Conservation (phyloP, 495 filamentous ascomycete genomes). For the Penicillium canariense region DNA sequence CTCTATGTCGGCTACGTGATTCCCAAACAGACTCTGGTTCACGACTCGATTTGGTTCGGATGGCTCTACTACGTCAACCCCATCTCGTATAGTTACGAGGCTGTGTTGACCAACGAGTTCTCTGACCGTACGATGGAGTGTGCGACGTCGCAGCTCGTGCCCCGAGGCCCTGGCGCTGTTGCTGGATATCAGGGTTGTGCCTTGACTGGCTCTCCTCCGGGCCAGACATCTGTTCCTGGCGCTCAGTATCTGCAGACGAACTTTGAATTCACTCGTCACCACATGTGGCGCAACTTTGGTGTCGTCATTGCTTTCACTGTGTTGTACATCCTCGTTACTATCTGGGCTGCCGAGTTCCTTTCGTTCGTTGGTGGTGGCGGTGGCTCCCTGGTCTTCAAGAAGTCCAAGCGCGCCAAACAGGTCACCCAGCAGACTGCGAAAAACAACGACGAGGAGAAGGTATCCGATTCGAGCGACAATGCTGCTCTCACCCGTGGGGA, state of each 20-base stretch:
- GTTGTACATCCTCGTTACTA: constrained; percentile 66
- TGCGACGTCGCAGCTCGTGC: constrained; percentile 53
- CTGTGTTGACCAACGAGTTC: constrained; percentile 69
- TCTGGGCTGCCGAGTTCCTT: constrained; percentile 55
- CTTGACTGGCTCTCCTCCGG: constrained; percentile 52
- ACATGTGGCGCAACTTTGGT: constrained; percentile 82
- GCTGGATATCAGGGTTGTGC: constrained; percentile 60
- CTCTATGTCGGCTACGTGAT: constrained; percentile 83
- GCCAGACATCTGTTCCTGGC: constrained; percentile 51
- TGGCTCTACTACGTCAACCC: constrained; percentile 80
- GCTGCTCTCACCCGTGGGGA: constrained; percentile 47
- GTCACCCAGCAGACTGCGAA: constrained; percentile 41
- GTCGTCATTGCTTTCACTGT: constrained; percentile 68
- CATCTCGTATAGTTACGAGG: constrained; percentile 71
- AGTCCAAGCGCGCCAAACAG: constrained; percentile 57
- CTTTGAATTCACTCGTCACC: constrained; percentile 58
- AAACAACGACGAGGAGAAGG: constrained; percentile 48
- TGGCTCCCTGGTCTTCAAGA: constrained; percentile 67
- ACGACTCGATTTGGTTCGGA: constrained; percentile 71
- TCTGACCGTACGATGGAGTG: constrained; percentile 58
- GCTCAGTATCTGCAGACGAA: constrained; percentile 54
- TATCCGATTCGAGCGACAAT: constrained; percentile 27
- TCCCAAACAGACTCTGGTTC: constrained; percentile 59
- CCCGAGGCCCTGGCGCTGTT: constrained; percentile 50
- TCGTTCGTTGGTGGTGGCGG: constrained; percentile 52